These are phyloP conservation scores for Populus euphratica DNA, from an alignment of 345 rosid genomes.

Conservation along the genomic window DNA sequence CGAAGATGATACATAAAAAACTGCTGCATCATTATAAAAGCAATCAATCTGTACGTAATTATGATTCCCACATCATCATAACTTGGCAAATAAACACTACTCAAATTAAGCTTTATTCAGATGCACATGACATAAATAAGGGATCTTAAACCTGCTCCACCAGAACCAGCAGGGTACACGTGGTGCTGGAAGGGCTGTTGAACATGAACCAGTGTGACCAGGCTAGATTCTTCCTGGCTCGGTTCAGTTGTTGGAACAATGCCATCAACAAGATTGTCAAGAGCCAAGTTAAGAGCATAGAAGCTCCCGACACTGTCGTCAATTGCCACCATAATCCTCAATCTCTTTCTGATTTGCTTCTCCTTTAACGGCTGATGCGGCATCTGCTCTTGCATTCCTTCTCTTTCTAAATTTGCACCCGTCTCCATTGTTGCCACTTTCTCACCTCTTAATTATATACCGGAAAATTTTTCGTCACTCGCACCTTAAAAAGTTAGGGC, in stretches of 20 bases:
- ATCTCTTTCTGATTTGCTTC: slow-evolving; percentile 21
- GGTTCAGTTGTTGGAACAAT: slow-evolving; percentile 14
- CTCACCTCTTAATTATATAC: not conserved
- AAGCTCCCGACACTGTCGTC: slow-evolving; percentile 68
- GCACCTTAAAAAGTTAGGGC: not conserved
- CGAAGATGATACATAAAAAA: slow-evolving; percentile 28
- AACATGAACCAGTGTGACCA: slow-evolving; percentile 52
- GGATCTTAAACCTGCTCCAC: slow-evolving; percentile 31
- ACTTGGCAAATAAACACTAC: not conserved
- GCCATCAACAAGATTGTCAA: slow-evolving; percentile 33
- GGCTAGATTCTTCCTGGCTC: slow-evolving; percentile 24
- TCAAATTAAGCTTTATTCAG: not conserved
- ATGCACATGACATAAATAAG: too few relatives aligned
- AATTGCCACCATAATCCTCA: slow-evolving; percentile 52
- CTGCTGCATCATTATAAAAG: slow-evolving; percentile 8
- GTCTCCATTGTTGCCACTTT: not conserved
- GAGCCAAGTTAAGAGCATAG: slow-evolving; percentile 58
- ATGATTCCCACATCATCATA: not conserved
- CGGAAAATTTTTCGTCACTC: not conserved
- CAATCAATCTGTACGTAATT: not conserved
- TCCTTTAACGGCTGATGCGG: not conserved
- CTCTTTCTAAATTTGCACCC: not conserved
- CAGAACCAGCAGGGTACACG: slow-evolving; percentile 48
- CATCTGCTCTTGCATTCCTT: not conserved
- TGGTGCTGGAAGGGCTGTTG: slow-evolving; percentile 44